phyloP scores from a whole-genome alignment of 108 stramenopile genomes.

The Fragilariopsis cylindrus region DNA sequence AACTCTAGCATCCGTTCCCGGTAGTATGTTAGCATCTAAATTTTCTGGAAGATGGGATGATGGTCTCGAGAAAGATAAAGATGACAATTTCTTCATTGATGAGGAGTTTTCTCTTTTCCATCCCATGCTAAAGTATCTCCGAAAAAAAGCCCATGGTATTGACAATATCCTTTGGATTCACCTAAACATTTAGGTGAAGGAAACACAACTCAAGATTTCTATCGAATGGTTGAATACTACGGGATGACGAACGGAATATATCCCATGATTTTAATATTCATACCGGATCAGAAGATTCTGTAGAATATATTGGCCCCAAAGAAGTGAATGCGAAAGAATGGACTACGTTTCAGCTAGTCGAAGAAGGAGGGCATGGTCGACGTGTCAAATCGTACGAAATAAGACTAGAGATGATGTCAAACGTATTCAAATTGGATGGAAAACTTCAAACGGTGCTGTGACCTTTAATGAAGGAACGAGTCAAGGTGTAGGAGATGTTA shows the following conservation, averaged over 20 bases:
- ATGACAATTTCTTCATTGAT: slow-evolving; percentile 71
- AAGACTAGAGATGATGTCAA: neutral
- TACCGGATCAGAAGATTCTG: neutral
- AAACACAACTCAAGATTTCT: slow-evolving; percentile 10
- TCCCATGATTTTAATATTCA: neutral
- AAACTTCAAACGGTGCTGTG: neutral
- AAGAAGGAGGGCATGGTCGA: neutral
- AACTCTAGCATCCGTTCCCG: slow-evolving; percentile 56
- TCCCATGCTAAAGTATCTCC: slow-evolving; percentile 51
- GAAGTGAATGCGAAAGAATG: neutral
- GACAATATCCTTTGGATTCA: neutral
- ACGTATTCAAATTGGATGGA: slow-evolving; percentile 3
- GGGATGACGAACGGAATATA: slow-evolving; percentile 28
- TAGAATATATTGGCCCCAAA: neutral
- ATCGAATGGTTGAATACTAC: slow-evolving; percentile 36
- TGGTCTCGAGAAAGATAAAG: slow-evolving; percentile 49
- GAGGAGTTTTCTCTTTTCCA: slow-evolving; percentile 45
- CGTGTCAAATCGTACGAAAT: neutral
- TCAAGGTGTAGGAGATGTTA: neutral
- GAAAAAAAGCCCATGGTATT: slow-evolving; percentile 24
- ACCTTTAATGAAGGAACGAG: neutral
- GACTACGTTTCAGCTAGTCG: neutral
- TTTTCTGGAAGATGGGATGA: slow-evolving; percentile 72
- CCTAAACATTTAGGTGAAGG: neutral
- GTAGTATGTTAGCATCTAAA: slow-evolving; percentile 60